These are phyloP conservation scores for Neurospora sp. DNA, from an alignment of 495 filamentous ascomycete species.

Conservation along the genomic window DNA sequence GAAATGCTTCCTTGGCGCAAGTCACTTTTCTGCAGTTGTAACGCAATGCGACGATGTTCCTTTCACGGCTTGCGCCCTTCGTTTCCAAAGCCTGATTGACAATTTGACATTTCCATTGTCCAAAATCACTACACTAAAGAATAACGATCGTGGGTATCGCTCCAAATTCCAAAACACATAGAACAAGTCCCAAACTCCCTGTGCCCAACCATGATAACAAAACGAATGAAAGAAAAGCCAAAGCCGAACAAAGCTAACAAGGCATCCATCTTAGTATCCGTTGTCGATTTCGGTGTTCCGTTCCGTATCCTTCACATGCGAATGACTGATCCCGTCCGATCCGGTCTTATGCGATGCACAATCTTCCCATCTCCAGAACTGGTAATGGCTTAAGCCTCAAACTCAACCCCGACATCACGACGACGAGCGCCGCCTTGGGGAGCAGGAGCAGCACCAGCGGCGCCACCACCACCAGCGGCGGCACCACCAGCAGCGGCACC, in stretches of 20 bases:
- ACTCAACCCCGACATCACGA: neutral
- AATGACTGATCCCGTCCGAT: neutral
- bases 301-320: neutral
- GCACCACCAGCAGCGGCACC: too few species aligned
- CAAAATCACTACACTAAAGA: neutral
- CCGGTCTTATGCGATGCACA: neutral
- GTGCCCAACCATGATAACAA: neutral
- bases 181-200: neutral
- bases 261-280: neutral
- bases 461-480: neutral
- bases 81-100: neutral
- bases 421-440: neutral
- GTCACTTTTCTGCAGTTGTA: neutral
- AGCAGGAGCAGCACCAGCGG: neutral
- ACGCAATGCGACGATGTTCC: neutral
- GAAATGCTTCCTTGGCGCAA: neutral
- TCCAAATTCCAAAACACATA: neutral
- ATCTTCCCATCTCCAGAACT: neutral
- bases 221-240: neutral
- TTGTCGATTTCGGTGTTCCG: neutral
- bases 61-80: neutral
- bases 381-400: neutral
- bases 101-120: neutral
- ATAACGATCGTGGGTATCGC: neutral
- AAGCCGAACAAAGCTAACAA: neutral